These are phyloP conservation scores for Sporothrix luriei DNA, from an alignment of 2,329 filamentous ascomycete genomes.

Conservation along the genomic window DNA sequence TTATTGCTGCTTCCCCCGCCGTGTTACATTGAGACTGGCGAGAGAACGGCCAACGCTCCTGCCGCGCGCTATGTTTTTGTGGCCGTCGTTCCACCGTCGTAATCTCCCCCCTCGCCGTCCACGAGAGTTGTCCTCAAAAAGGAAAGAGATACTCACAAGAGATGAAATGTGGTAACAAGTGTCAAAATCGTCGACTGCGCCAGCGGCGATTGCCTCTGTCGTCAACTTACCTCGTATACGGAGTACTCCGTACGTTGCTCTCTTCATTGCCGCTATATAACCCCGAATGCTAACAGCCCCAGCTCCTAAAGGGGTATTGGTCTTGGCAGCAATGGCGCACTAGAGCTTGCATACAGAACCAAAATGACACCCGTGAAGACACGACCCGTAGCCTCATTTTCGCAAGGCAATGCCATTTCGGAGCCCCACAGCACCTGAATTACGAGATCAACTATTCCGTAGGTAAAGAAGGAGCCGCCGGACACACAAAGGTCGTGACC, in stretches of 20 bases:
- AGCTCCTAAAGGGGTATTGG: not conserved
- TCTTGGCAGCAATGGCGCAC: conserved; percentile 15
- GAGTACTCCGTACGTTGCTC: not conserved
- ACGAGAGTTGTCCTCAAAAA: not conserved
- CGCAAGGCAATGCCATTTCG: not conserved
- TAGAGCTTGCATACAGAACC: conserved; percentile 9
- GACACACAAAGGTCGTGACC: not conserved
- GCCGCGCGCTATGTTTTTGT: conserved; percentile 12
- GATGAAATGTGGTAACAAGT: not conserved
- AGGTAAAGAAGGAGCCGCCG: not conserved
- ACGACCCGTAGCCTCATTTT: not conserved
- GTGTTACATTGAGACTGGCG: not conserved
- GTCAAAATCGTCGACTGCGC: not conserved
- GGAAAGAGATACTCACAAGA: conserved; percentile 14
- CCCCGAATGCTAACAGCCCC: conserved; percentile 17
- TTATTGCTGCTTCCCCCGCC: conserved; percentile 1
- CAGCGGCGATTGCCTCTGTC: not conserved
- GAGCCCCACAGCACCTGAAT: not conserved
- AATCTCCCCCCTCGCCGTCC: conserved; percentile 7
- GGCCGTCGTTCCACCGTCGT: conserved; percentile 3
- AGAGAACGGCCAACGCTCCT: not conserved
- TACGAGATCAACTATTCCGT: not conserved
- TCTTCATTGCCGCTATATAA: conserved; percentile 23
- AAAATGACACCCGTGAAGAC: conserved; percentile 6
- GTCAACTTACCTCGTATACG: too few relatives aligned